These are phyloP conservation scores for Leucaena leucocephala DNA, from an alignment of 306 rosid species.

Conservation along the genomic window DNA sequence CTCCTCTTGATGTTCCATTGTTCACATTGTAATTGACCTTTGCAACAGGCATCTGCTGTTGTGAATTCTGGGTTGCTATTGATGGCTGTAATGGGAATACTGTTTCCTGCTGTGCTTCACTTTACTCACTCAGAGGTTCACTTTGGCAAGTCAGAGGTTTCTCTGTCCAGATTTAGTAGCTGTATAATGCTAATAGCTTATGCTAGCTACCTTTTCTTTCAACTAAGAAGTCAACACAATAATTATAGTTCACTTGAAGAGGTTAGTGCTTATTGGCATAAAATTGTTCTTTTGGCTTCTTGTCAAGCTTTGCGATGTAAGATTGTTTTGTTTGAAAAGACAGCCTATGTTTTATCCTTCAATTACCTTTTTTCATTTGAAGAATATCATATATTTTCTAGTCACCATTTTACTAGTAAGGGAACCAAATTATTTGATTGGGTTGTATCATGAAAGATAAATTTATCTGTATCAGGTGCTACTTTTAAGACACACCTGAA, in stretches of 20 bases:
- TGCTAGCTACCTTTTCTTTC: conserved; percentile 87
- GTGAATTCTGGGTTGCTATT: conserved; percentile 86
- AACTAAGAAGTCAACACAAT: conserved; percentile 66
- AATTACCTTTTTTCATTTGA: neutral
- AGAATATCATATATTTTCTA: neutral
- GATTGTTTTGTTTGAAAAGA: conserved; percentile 4
- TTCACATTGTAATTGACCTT: conserved; percentile 41
- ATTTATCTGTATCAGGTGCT: conserved; percentile 7
- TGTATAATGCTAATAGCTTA: conserved; percentile 82
- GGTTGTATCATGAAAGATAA: conserved; percentile 20
- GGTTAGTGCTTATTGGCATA: conserved; percentile 49
- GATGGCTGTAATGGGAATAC: conserved; percentile 95
- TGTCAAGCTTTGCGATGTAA: conserved; percentile 16
- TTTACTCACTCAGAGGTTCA: conserved; percentile 84
- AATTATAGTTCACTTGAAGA: conserved; percentile 51
- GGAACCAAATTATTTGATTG: neutral
- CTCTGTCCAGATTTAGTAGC: conserved; percentile 93
- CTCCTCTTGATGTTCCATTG: conserved; percentile 3
- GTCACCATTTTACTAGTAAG: conserved; percentile 22
- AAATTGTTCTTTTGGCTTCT: neutral
- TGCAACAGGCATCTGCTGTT: conserved; percentile 75
- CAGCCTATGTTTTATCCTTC: conserved; percentile 6
- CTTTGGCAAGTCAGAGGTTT: conserved; percentile 72
- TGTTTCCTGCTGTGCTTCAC: conserved; percentile 92
- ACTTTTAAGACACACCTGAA: neutral